These are phyloP conservation scores for Fusarium siculi DNA, from an alignment of 2,329 filamentous ascomycete genomes.

Conservation along the genomic window DNA sequence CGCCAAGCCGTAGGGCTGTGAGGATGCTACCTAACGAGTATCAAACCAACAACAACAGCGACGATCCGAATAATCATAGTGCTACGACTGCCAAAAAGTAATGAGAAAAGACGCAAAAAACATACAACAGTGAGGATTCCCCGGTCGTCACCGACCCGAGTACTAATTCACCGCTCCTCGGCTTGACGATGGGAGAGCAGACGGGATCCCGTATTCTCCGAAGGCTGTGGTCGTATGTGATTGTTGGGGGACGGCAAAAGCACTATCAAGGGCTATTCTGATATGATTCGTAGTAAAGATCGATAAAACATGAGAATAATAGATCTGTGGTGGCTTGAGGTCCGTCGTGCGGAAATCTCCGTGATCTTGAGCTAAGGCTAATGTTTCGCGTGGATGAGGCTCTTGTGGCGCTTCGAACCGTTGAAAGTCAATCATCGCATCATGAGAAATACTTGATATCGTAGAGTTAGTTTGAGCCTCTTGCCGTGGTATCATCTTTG, in stretches of 20 bases:
- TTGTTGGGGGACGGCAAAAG: accelerated
- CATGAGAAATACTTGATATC: background rate
- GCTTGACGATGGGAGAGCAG: conserved; percentile 25
- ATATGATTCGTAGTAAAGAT: background rate
- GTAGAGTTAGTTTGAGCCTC: background rate
- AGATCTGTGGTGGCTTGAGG: background rate
- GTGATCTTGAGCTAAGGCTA: background rate
- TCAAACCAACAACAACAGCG: background rate
- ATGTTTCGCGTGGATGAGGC: background rate
- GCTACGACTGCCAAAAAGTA: background rate
- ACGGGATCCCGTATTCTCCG: conserved; percentile 27
- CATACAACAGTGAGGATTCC: conserved; percentile 25
- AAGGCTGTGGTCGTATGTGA: conserved; percentile 29
- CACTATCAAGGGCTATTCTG: background rate
- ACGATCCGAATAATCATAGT: background rate
- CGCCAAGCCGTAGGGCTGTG: background rate
- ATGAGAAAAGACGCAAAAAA: background rate
- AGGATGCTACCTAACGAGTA: background rate
- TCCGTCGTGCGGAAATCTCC: background rate
- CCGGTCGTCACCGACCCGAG: conserved; percentile 20
- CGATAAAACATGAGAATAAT: background rate
- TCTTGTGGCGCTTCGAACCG: conserved; percentile 6
- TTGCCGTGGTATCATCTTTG: accelerated
- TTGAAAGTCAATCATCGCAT: background rate
- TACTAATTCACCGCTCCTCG: conserved; percentile 18